Percentiles rank a stretch among this genome's conserved stretches.
Evolutionary conservation across 768 basidiomycete genomes (phyloP).

Genomic region (Mrakia gelida): DNA sequence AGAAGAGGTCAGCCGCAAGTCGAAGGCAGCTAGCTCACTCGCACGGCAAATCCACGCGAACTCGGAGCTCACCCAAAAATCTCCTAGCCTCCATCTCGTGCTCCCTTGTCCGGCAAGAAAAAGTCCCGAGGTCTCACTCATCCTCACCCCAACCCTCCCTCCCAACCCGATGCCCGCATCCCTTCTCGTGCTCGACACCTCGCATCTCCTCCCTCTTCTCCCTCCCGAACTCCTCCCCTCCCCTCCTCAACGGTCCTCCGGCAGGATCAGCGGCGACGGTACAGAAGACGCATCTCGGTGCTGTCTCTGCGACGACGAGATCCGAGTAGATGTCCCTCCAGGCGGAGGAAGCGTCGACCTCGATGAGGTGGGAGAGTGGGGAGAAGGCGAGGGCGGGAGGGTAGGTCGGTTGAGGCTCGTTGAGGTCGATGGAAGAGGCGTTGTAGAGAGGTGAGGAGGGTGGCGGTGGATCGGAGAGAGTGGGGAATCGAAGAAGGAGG

Average conservation of each 20-base stretch:
- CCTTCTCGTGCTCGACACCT: conserved; percentile 37
- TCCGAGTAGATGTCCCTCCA: conserved; percentile 39
- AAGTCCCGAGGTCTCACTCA: background rate
- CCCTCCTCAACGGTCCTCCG: conserved; percentile 31
- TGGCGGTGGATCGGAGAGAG: conserved; percentile 33
- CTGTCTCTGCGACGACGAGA: conserved; percentile 37
- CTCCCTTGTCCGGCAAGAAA: too few relatives aligned
- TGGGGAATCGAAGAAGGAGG: conserved; percentile 41
- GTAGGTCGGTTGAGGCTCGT: conserved; percentile 26
- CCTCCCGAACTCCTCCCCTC: conserved; percentile 3
- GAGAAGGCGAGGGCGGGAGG: conserved; percentile 1
- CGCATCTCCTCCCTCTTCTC: conserved; percentile 36
- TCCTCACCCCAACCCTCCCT: conserved; percentile 40
- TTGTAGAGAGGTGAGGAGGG: conserved; percentile 23
- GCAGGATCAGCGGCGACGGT: conserved; percentile 7
- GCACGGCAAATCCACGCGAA: too few relatives aligned
- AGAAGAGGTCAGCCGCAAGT: too few relatives aligned
- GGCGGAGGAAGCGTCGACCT: conserved; percentile 35
- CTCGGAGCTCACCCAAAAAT: too few relatives aligned
- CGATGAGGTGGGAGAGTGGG: conserved; percentile 35
- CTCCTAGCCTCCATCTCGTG: too few relatives aligned
- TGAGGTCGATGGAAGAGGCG: conserved; percentile 16
- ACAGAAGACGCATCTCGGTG: conserved; percentile 20
- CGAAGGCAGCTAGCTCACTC: too few relatives aligned
- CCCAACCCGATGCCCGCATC: conserved; percentile 43